A percentile compares a stretch with the other conserved stretches of the same genome.
phyloP scores from a whole-genome alignment of 495 filamentous ascomycete genomes.

The Xylaria sp. region DNA sequence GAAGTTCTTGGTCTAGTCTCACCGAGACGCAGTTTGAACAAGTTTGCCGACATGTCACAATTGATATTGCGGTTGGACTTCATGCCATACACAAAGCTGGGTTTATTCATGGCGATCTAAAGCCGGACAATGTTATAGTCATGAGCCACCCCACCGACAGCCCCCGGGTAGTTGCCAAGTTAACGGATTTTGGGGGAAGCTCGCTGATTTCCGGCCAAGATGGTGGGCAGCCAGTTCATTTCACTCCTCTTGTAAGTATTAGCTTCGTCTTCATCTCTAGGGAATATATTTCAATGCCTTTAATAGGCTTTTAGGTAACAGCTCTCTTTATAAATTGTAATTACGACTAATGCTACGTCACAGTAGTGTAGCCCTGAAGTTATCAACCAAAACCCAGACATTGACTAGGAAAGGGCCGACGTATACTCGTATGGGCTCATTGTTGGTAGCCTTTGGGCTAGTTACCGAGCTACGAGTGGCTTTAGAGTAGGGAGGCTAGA shows the following conservation, averaged over 20 bases:
- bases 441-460: not conserved
- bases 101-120: constrained; percentile 5
- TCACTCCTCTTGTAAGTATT: not conserved
- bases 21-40: not conserved
- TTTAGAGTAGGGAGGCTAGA: not conserved
- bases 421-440: constrained; percentile 16
- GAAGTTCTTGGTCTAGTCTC: not conserved
- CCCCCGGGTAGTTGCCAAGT: not conserved
- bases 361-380: constrained; percentile 11
- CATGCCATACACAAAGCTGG: constrained; percentile 6
- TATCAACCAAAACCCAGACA: constrained; percentile 12
- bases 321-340: too few relatives aligned
- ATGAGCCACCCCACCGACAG: not conserved
- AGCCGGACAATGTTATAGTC: constrained; percentile 10
- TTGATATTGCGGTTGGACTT: constrained; percentile 14
- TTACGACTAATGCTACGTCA: not conserved
- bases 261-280: too few relatives aligned
- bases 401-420: constrained; percentile 8
- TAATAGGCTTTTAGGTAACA: too few relatives aligned
- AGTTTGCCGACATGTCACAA: not conserved
- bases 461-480: not conserved
- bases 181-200: constrained; percentile 14
- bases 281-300: too few relatives aligned
- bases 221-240: not conserved
- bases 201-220: not conserved